Conservation (phyloP, 352 stramenopile species). For the Pythium brachiatum region DNA sequence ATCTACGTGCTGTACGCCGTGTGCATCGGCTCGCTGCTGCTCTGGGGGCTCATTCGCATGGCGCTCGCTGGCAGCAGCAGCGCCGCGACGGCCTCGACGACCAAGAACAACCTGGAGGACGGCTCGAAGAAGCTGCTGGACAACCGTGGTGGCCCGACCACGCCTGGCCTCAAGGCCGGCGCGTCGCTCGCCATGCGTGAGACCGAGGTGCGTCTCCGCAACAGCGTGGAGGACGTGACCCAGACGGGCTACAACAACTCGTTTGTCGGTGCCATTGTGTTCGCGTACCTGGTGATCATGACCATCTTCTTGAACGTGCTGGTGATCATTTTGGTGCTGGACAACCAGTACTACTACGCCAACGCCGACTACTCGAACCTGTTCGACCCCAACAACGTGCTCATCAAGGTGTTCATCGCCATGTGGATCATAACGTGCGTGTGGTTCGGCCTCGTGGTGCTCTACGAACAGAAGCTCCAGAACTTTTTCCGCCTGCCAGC, state of each 20-base stretch:
- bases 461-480: slow-evolving; percentile 23
- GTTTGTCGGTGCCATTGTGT: slow-evolving; percentile 6
- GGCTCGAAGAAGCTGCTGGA: slow-evolving; percentile 29
- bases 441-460: slow-evolving; percentile 28
- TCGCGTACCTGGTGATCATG: slow-evolving; percentile 22
- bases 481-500: slow-evolving; percentile 30
- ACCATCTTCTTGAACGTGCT: slow-evolving; percentile 27
- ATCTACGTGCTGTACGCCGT: slow-evolving; percentile 29
- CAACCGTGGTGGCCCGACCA: slow-evolving; percentile 26
- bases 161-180: slow-evolving; percentile 13
- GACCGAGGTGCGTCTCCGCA: slow-evolving; percentile 25
- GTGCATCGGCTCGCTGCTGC: slow-evolving; percentile 20
- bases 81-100: background rate
- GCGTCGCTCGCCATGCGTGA: slow-evolving; percentile 24
- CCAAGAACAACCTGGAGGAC: slow-evolving; percentile 13
- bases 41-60: slow-evolving; percentile 16
- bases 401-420: slow-evolving; percentile 33
- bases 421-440: slow-evolving; percentile 24
- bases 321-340: slow-evolving; percentile 25
- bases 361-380: slow-evolving; percentile 21
- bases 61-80: background rate
- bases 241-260: slow-evolving; percentile 25
- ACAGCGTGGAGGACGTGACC: slow-evolving; percentile 26
- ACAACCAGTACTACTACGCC: slow-evolving; percentile 26
- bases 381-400: slow-evolving; percentile 27